Evolutionary conservation across 805 yeast genomes (phyloP), one percentile per base, ranked within the genome.

Genomic region (Metschnikowia lochheadii): DNA sequence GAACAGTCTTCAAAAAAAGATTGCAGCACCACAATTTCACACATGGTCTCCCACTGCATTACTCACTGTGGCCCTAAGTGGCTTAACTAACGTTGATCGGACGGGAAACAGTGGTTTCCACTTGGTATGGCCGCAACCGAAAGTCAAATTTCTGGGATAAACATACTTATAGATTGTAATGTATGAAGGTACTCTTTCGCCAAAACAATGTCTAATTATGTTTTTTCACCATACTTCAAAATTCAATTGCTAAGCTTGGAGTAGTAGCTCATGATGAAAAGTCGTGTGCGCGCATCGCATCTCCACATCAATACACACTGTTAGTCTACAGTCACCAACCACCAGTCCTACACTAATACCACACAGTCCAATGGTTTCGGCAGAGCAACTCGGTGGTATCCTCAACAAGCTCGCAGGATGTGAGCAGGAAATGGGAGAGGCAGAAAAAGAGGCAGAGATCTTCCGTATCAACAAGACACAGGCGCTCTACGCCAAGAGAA

Each of bases 361-460:
- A 7, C 26, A 26, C n/a, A 14, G 15, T 5, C 8, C 7, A 17
- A 44, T 44, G 46, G 40, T 17, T 34, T 44, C 46, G 32, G 26
- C 50, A 26, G 39, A 50, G 36, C 45, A 53, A 34, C 49, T 74
- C 71, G 59, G 68, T 52, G 49, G 56, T 36, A 58, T 62, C 38
- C 63, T 73, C 48, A 62, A 68, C n/a, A 73, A 72, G 20, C 65
- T 85, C 36, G 84, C 87, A 1, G 70, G 71, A 13, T 75, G 82
- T 56, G 88, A 83, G 61, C 75, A 76, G 46, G 80, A 80, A 44
- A 75, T 82, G 73, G 85, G 80, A 46, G 55, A 63, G 29, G 83
- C 84, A 14, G 90, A 85, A 54, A 75, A 77, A 44, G 80, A 81
- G 23, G 82, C 82, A 21, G 85, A 84, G 58, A 65, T 77, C 40